A percentile compares a stretch with the other conserved stretches of the same genome.
phyloP scores from a whole-genome alignment of 345 rosid genomes.

The Lumnitzera littorea region DNA sequence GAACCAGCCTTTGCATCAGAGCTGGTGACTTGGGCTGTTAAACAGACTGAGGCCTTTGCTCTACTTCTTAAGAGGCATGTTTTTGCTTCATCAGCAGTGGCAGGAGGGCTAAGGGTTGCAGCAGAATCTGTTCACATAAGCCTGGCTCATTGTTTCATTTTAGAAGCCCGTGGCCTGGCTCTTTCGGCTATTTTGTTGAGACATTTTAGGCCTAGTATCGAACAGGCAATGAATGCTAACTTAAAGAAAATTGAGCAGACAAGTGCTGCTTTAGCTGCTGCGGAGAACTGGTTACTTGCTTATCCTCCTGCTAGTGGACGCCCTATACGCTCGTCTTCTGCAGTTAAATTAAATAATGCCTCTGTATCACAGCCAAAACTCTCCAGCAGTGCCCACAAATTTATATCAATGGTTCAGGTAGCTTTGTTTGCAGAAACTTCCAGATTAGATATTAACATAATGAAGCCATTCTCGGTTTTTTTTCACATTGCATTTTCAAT shows the following conservation, averaged over 20 bases:
- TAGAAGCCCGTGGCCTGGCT: constrained; percentile 80
- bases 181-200: constrained; percentile 74
- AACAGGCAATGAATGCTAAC: constrained; percentile 55
- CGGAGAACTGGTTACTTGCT: constrained; percentile 74
- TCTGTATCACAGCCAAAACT: constrained; percentile 53
- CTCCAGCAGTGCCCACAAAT: constrained; percentile 68
- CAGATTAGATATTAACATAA: background rate
- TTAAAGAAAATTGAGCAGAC: constrained; percentile 73
- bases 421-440: constrained; percentile 8
- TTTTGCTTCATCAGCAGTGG: constrained; percentile 68
- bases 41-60: constrained; percentile 57
- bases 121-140: constrained; percentile 69
- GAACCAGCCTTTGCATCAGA: constrained; percentile 82
- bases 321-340: constrained; percentile 26
- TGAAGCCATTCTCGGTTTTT: background rate
- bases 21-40: constrained; percentile 95
- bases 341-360: constrained; percentile 24
- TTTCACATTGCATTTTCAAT: no score
- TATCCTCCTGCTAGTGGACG: constrained; percentile 49
- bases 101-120: constrained; percentile 63
- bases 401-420: constrained; percentile 85
- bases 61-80: constrained; percentile 56
- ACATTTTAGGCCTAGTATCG: constrained; percentile 54
- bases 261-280: constrained; percentile 74
- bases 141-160: constrained; percentile 61